Conservation (phyloP, 2,329 filamentous ascomycete species). For the Aspergillus tanneri region DNA sequence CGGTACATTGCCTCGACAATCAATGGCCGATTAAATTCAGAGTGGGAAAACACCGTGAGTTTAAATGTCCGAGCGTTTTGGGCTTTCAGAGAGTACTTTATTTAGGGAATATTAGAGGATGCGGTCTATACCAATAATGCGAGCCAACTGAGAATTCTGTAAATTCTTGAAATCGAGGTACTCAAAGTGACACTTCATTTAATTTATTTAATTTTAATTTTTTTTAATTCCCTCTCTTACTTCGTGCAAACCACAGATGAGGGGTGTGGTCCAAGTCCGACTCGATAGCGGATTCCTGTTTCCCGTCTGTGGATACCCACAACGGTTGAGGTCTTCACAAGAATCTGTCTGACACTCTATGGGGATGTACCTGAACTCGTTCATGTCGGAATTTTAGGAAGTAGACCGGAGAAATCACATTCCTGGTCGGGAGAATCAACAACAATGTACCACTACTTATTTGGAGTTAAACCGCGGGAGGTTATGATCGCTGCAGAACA, state of each 20-base stretch:
- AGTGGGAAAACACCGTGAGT: no score
- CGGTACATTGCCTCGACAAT: background rate
- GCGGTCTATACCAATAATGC: no score
- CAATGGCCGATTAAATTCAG: background rate
- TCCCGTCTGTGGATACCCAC: background rate
- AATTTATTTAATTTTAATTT: background rate
- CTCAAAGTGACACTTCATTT: background rate
- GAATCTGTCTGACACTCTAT: background rate
- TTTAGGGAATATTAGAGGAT: no score
- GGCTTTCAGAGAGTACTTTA: no score
- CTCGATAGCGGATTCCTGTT: background rate
- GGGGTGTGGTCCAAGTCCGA: background rate
- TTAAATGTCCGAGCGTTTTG: background rate
- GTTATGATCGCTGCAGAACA: conserved; percentile 10
- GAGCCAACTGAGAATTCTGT: no score
- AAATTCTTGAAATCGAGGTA: no score
- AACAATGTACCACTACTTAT: background rate
- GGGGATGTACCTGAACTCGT: background rate
- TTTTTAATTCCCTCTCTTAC: no score
- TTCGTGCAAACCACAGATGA: no score
- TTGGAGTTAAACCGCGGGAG: conserved; percentile 6
- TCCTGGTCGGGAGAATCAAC: background rate
- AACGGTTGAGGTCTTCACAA: background rate
- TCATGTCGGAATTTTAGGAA: background rate
- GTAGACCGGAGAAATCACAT: background rate